A percentile compares a stretch with the other conserved stretches of the same genome.
Evolutionary conservation across 495 filamentous ascomycete genomes (phyloP).

Genomic region (Tuber aestivum): DNA sequence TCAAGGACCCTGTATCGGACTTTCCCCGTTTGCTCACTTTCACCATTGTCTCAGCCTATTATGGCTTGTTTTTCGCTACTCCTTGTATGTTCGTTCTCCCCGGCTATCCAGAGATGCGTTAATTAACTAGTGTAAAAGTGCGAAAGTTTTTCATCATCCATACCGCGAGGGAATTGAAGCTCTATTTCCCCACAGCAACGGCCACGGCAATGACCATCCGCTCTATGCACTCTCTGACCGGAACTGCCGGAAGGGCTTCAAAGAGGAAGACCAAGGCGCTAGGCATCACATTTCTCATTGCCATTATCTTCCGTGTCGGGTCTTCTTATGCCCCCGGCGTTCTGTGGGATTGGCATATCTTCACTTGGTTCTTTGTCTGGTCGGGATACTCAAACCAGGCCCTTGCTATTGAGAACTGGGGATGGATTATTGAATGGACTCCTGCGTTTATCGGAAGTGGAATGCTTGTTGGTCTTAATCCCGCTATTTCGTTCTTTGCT

Average conservation of each 20-base stretch:
- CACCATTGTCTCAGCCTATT: constrained; percentile 59
- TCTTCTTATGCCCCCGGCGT: constrained; percentile 60
- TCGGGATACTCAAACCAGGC: constrained; percentile 53
- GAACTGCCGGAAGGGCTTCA: constrained; percentile 50
- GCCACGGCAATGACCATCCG: constrained; percentile 61
- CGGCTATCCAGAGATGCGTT: neutral
- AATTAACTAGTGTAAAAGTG: constrained; percentile 40
- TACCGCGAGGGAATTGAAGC: constrained; percentile 56
- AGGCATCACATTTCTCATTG: constrained; percentile 48
- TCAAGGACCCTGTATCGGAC: constrained; percentile 51
- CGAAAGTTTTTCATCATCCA: constrained; percentile 66
- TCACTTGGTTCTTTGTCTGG: constrained; percentile 61
- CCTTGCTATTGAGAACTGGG: constrained; percentile 59
- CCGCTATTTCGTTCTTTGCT: constrained; percentile 57
- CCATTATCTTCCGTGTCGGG: constrained; percentile 53
- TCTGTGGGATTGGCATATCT: constrained; percentile 62
- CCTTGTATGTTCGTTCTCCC: constrained; percentile 44
- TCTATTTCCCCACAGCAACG: constrained; percentile 57
- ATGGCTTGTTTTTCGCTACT: constrained; percentile 63
- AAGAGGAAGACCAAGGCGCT: constrained; percentile 57
- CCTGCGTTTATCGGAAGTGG: constrained; percentile 63
- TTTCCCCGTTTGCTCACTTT: constrained; percentile 57
- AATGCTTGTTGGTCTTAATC: constrained; percentile 61
- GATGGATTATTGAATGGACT: constrained; percentile 60
- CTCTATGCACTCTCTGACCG: constrained; percentile 56